A percentile compares a stretch with the other conserved stretches of the same genome.
These are phyloP conservation scores for Penicillium sp. DNA, from an alignment of 2,329 filamentous ascomycete species.

Conservation along the genomic window DNA sequence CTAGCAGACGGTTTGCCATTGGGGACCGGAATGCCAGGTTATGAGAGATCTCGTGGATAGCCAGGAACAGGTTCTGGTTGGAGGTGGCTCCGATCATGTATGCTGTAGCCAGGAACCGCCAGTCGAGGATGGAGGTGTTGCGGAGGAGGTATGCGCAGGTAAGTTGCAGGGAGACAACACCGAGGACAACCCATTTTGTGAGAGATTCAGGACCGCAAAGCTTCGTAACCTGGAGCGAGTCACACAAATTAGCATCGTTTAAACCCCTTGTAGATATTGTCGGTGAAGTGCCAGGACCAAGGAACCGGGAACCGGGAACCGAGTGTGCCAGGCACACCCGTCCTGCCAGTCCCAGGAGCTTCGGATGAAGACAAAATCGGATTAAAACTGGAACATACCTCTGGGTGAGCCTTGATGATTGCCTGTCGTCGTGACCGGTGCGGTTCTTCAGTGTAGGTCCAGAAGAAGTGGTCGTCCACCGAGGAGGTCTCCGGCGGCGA, in stretches of 20 bases:
- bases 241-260: slow-evolving; percentile 15
- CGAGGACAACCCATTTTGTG: slow-evolving; percentile 87
- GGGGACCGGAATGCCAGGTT: slow-evolving; percentile 88
- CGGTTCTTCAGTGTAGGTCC: slow-evolving; percentile 98
- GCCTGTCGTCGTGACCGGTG: slow-evolving; percentile 85
- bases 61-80: slow-evolving; percentile 97
- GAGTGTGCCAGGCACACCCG: not conserved
- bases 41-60: slow-evolving; percentile 98
- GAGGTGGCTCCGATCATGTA: slow-evolving; percentile 92
- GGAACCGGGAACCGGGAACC: slow-evolving; percentile 1
- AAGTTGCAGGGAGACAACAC: slow-evolving; percentile 80
- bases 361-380: not conserved
- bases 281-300: slow-evolving; percentile 1
- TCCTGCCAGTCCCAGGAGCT: not conserved
- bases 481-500: slow-evolving; percentile 33
- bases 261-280: not conserved
- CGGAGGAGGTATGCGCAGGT: slow-evolving; percentile 73
- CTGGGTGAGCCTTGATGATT: slow-evolving; percentile 97
- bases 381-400: slow-evolving; percentile 56
- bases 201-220: slow-evolving; percentile 93
- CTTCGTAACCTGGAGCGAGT: slow-evolving; percentile 73
- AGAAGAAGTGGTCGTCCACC: slow-evolving; percentile 73
- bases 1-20: slow-evolving; percentile 76
- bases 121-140: slow-evolving; percentile 75
- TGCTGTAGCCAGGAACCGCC: slow-evolving; percentile 79